phyloP scores from a whole-genome alignment of 139 green algal species.

The Coelastrella sp. region DNA sequence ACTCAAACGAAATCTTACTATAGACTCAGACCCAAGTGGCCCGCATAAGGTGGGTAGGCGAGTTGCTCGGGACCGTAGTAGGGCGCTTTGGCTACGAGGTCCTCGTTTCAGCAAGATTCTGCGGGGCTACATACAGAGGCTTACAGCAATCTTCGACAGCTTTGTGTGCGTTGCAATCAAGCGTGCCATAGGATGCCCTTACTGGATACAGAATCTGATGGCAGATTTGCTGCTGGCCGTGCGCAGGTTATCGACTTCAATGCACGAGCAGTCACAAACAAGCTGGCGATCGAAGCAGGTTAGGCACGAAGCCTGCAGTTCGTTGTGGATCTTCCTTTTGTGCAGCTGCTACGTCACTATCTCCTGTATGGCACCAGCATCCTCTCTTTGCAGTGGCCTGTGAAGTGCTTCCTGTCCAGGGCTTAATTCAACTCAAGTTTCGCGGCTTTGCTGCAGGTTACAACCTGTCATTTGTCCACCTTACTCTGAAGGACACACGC shows the following conservation, averaged over 20 bases:
- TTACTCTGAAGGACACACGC: slow-evolving; percentile 45
- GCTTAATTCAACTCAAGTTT: not conserved
- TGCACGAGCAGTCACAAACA: not conserved
- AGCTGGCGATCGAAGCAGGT: slow-evolving; percentile 30
- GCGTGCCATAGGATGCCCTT: no score
- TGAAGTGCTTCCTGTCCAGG: not conserved
- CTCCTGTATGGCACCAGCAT: not conserved
- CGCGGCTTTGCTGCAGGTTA: slow-evolving; percentile 12
- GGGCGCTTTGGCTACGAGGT: not conserved
- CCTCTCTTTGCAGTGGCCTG: not conserved
- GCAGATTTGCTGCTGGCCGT: not conserved
- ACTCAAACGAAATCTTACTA: not conserved
- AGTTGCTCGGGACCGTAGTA: not conserved
- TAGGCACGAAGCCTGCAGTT: not conserved
- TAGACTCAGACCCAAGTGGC: not conserved
- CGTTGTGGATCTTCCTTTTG: not conserved
- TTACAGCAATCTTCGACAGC: not conserved
- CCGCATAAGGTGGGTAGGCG: not conserved
- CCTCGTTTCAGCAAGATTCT: not conserved
- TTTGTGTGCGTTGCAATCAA: no score
- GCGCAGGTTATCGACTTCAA: slow-evolving; percentile 47
- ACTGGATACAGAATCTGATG: not conserved
- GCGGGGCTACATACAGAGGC: not conserved
- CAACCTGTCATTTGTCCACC: slow-evolving; percentile 37
- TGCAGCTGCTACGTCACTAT: not conserved